Evolutionary conservation across 2,329 filamentous ascomycete genomes (phyloP).

Genomic region (Penicillium sp.): DNA sequence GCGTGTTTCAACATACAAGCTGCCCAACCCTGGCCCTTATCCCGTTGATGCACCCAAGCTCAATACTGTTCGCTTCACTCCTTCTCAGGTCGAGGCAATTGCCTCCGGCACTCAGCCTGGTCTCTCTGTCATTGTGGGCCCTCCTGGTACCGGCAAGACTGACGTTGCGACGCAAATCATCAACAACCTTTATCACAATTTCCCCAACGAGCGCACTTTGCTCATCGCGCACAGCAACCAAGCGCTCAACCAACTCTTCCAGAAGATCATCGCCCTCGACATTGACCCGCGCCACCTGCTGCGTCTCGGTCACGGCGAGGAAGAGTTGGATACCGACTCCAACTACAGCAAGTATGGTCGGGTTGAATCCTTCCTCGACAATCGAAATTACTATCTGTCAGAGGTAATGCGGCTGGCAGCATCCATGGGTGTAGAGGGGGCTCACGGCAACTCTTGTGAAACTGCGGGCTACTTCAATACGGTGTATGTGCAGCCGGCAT

Average conservation of each 20-base stretch:
- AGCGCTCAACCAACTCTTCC: conserved; percentile 92
- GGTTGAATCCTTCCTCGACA: conserved; percentile 91
- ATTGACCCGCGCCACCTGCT: conserved; percentile 94
- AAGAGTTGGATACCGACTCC: conserved; percentile 78
- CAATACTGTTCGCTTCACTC: conserved; percentile 83
- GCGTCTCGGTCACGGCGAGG: conserved; percentile 89
- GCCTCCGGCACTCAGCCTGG: conserved; percentile 91
- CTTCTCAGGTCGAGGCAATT: conserved; percentile 86
- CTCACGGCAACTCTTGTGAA: conserved; percentile 94
- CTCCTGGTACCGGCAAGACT: conserved; percentile 97
- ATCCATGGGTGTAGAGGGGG: conserved; percentile 80
- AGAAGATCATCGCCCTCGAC: conserved; percentile 93
- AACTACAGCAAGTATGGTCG: conserved; percentile 93
- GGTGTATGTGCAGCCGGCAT: conserved; percentile 83
- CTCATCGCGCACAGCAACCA: conserved; percentile 97
- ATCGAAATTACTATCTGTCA: conserved; percentile 68
- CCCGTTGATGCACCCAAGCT: conserved; percentile 74
- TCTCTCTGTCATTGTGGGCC: conserved; percentile 87
- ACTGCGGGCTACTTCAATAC: conserved; percentile 95
- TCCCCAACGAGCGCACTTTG: conserved; percentile 83
- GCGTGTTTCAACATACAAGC: conserved; percentile 84
- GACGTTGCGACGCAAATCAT: conserved; percentile 98
- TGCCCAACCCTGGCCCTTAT: conserved; percentile 84
- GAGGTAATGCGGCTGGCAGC: conserved; percentile 83
- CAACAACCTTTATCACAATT: conserved; percentile 98